These are phyloP conservation scores for Kazachstania bromeliacearum DNA, from an alignment of 805 yeast species.

Conservation along the genomic window DNA sequence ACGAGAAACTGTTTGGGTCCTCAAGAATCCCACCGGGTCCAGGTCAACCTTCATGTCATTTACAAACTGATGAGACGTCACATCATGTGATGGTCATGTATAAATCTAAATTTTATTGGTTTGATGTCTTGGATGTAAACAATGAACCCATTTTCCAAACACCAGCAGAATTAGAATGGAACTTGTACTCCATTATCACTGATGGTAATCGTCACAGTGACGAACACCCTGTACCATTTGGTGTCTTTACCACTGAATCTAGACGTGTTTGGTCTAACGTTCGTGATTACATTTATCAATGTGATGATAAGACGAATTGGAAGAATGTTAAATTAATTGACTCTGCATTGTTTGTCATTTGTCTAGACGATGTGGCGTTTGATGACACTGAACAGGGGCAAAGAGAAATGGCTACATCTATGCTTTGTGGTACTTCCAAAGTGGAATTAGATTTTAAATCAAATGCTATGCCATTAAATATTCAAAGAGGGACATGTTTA, in stretches of 20 bases:
- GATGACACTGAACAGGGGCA: constrained; percentile 32
- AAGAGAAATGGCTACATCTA: constrained; percentile 67
- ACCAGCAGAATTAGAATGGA: constrained; percentile 65
- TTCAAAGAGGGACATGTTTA: constrained; percentile 89
- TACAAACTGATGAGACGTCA: constrained; percentile 69
- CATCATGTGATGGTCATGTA: constrained; percentile 76
- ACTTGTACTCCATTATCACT: constrained; percentile 63
- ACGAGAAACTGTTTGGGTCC: constrained; percentile 77
- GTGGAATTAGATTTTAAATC: constrained; percentile 41
- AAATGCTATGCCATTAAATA: constrained; percentile 37
- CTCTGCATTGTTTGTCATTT: constrained; percentile 71
- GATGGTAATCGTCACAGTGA: constrained; percentile 45
- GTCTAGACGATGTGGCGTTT: constrained; percentile 64
- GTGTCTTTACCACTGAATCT: constrained; percentile 84
- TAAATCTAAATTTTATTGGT: constrained; percentile 89
- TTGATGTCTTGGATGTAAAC: constrained; percentile 72
- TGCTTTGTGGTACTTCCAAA: constrained; percentile 77
- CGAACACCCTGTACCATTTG: constrained; percentile 43
- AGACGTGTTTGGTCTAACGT: constrained; percentile 79
- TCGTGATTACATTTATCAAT: constrained; percentile 41
- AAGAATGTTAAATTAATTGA: constrained; percentile 72
- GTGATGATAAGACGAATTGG: constrained; percentile 44
- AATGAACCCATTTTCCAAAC: constrained; percentile 57
- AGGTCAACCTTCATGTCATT: constrained; percentile 53
- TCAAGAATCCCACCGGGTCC: constrained; percentile 73